Percentiles rank a stretch among this genome's conserved stretches.
Evolutionary conservation across 2,329 filamentous ascomycete species (phyloP).

Genomic region (Pseudogymnoascus sp.): DNA sequence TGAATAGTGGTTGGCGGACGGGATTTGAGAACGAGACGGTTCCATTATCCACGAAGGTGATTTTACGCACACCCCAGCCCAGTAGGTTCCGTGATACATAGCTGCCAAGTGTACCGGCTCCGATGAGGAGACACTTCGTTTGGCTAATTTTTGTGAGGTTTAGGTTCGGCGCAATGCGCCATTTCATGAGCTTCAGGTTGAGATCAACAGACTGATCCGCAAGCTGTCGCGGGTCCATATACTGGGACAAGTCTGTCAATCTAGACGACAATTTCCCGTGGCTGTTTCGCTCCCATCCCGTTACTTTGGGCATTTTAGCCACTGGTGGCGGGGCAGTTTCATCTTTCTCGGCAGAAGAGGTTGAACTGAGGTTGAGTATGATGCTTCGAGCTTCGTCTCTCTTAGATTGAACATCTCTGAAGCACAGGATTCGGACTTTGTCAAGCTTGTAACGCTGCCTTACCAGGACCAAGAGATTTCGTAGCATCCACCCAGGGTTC

Average conservation of each 20-base stretch:
- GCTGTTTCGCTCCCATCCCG: slow-evolving; percentile 86
- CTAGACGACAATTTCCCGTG: slow-evolving; percentile 69
- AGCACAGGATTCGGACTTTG: slow-evolving; percentile 79
- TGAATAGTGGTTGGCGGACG: slow-evolving; percentile 86
- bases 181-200: slow-evolving; percentile 97
- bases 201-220: slow-evolving; percentile 93
- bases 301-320: slow-evolving; percentile 70
- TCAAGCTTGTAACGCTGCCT: slow-evolving; percentile 70
- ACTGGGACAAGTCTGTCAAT: slow-evolving; percentile 75
- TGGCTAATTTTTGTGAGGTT: slow-evolving; percentile 83
- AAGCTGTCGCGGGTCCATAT: slow-evolving; percentile 81
- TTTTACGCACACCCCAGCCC: slow-evolving; percentile 91
- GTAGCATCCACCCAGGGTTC: slow-evolving; percentile 84
- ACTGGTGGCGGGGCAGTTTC: slow-evolving; percentile 11
- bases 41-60: slow-evolving; percentile 93
- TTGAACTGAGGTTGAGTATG: slow-evolving; percentile 45
- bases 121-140: slow-evolving; percentile 82
- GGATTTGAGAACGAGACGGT: slow-evolving; percentile 93
- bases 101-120: slow-evolving; percentile 85
- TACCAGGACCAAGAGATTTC: slow-evolving; percentile 80
- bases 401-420: slow-evolving; percentile 70
- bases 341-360: slow-evolving; percentile 19
- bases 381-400: slow-evolving; percentile 76
- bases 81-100: slow-evolving; percentile 89
- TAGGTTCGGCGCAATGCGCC: slow-evolving; percentile 84